These are phyloP conservation scores for Peniophora sp. DNA, from an alignment of 1,284 basidiomycete genomes.

Conservation along the genomic window DNA sequence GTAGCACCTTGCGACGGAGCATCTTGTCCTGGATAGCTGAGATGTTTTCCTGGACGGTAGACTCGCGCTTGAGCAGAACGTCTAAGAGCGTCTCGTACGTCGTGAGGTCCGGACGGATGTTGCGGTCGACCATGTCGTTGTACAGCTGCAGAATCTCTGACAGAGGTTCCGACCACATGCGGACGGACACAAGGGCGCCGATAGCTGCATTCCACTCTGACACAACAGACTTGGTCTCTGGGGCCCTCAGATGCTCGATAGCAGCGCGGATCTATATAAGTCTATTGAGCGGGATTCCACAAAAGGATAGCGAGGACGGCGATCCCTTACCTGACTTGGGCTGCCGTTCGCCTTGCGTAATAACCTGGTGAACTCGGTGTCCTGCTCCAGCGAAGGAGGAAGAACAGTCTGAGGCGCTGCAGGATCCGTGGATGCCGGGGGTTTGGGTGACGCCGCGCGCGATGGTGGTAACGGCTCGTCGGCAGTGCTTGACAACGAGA, in stretches of 20 bases:
- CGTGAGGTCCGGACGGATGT: slow-evolving; percentile 54
- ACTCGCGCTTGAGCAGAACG: slow-evolving; percentile 67
- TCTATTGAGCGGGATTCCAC: not conserved
- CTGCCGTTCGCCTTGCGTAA: not conserved
- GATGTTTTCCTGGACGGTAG: slow-evolving; percentile 52
- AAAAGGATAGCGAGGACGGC: not conserved
- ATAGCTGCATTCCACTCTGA: slow-evolving; percentile 65
- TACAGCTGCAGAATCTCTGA: slow-evolving; percentile 63
- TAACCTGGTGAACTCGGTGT: not conserved
- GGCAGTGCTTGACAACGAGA: slow-evolving; percentile 9
- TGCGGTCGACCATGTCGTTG: slow-evolving; percentile 64
- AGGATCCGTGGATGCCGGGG: slow-evolving; percentile 8
- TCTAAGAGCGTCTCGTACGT: slow-evolving; percentile 71
- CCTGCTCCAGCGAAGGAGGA: slow-evolving; percentile 3
- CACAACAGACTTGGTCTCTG: slow-evolving; percentile 14
- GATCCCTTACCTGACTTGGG: slow-evolving; percentile 4
- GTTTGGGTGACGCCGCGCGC: slow-evolving; percentile 2
- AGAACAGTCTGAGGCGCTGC: slow-evolving; percentile 14
- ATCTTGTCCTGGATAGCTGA: slow-evolving; percentile 34
- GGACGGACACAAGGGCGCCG: slow-evolving; percentile 41
- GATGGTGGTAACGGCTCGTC: slow-evolving; percentile 13
- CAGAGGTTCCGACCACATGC: slow-evolving; percentile 48
- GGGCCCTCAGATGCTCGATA: slow-evolving; percentile 13
- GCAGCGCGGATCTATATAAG: slow-evolving; percentile 7
- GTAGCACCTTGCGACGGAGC: slow-evolving; percentile 24